Evolutionary conservation across 2,329 filamentous ascomycete species (phyloP).

Genomic region (Aspergillus luchuensis): DNA sequence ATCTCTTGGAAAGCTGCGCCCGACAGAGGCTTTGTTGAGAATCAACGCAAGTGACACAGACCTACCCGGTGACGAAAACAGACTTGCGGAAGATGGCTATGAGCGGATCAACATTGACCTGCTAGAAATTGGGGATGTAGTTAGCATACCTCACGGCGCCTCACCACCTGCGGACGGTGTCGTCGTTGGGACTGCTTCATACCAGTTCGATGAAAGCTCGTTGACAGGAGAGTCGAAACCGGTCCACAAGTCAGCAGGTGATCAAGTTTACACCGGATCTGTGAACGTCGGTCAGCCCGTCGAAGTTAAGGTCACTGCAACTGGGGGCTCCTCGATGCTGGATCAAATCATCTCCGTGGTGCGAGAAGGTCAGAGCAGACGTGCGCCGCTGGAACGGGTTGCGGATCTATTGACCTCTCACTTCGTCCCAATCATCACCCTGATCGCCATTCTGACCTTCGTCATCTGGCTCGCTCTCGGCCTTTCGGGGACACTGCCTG

Average conservation of each 20-base stretch:
- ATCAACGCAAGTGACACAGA: constrained; percentile 15
- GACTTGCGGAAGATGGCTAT: constrained; percentile 22
- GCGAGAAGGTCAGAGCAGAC: constrained; percentile 52
- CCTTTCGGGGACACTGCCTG: constrained; percentile 44
- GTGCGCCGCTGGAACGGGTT: constrained; percentile 51
- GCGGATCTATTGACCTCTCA: constrained; percentile 52
- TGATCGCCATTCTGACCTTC: constrained; percentile 51
- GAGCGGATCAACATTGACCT: constrained; percentile 64
- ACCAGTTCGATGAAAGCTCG: constrained; percentile 84
- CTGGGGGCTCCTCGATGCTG: constrained; percentile 53
- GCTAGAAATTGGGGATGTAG: constrained; percentile 72
- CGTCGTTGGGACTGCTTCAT: constrained; percentile 58
- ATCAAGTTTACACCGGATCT: constrained; percentile 50
- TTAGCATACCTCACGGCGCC: constrained; percentile 74
- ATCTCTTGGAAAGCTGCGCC: constrained; percentile 74
- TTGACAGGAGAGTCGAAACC: constrained; percentile 64
- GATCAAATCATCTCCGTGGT: constrained; percentile 53
- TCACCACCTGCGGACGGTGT: constrained; percentile 83
- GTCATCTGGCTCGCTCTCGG: constrained; percentile 51
- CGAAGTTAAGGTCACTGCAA: constrained; percentile 45
- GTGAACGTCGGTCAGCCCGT: constrained; percentile 52
- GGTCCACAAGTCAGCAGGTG: constrained; percentile 45
- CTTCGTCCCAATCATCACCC: constrained; percentile 53
- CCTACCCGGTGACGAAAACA: constrained; percentile 5
- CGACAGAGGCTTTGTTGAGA: constrained; percentile 73